These are phyloP conservation scores for Lithohypha guttulata DNA, from an alignment of 2,329 filamentous ascomycete genomes.

Conservation along the genomic window DNA sequence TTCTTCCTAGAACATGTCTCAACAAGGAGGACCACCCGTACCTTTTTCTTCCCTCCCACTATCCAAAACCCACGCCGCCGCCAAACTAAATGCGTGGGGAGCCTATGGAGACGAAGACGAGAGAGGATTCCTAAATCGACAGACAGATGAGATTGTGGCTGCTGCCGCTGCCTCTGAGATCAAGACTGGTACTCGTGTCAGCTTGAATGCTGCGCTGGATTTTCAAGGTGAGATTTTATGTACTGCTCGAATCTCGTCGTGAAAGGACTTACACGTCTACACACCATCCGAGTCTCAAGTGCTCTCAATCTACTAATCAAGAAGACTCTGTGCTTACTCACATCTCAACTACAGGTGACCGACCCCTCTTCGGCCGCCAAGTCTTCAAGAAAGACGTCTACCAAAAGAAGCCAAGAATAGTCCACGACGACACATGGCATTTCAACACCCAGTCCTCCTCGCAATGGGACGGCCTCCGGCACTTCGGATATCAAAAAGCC, in stretches of 20 bases:
- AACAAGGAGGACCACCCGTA: constrained; percentile 16
- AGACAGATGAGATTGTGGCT: constrained; percentile 38
- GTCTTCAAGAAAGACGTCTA: constrained; percentile 25
- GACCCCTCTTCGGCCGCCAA: constrained; percentile 28
- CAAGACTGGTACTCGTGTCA: constrained; percentile 25
- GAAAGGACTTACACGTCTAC: too few species aligned
- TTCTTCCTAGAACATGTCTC: too few species aligned
- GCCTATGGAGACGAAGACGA: constrained; percentile 43
- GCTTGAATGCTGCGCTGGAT: constrained; percentile 30
- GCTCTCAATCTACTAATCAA: too few species aligned
- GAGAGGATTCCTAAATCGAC: constrained; percentile 45
- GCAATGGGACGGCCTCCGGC: constrained; percentile 23
- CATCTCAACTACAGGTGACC: constrained; percentile 4
- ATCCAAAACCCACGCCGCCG: constrained; percentile 35
- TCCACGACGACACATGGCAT: constrained; percentile 23
- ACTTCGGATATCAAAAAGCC: constrained; percentile 21
- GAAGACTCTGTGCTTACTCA: too few species aligned
- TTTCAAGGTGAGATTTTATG: constrained; percentile 25
- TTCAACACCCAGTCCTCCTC: constrained; percentile 23
- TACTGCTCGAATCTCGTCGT: too few species aligned
- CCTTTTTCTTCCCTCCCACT: constrained; percentile 36
- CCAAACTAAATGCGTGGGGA: constrained; percentile 43
- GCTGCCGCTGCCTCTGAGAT: constrained; percentile 36
- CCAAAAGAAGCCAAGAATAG: constrained; percentile 22
- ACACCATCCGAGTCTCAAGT: too few species aligned